phyloP scores from a whole-genome alignment of 805 yeast genomes.

The Cyberlindnera suaveolens region DNA sequence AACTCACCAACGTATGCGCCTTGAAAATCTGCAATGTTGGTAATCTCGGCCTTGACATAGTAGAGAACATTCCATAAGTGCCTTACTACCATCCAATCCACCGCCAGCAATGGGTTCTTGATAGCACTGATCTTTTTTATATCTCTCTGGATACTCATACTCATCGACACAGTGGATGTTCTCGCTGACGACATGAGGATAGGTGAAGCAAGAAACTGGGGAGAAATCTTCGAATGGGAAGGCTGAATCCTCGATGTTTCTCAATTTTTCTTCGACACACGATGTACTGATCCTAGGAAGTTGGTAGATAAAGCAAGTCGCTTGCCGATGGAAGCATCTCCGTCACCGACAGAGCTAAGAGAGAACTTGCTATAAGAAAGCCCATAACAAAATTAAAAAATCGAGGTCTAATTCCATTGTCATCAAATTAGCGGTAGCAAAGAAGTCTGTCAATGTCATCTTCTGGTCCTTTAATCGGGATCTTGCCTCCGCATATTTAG shows the following conservation, averaged over 20 bases:
- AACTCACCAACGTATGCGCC: slow-evolving; percentile 7
- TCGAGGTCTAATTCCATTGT: slow-evolving; percentile 47
- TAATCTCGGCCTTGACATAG: slow-evolving; percentile 8
- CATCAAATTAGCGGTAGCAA: slow-evolving; percentile 54
- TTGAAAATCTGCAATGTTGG: slow-evolving; percentile 9
- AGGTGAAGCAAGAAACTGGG: slow-evolving; percentile 50
- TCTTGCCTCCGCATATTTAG: slow-evolving; percentile 51
- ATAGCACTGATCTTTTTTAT: slow-evolving; percentile 20
- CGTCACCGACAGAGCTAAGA: slow-evolving; percentile 31
- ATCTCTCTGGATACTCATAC: no score
- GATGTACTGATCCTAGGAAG: slow-evolving; percentile 36
- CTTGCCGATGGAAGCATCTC: slow-evolving; percentile 38
- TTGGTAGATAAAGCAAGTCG: slow-evolving; percentile 40
- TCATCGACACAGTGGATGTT: no score
- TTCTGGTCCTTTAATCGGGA: slow-evolving; percentile 31
- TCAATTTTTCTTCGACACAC: slow-evolving; percentile 39
- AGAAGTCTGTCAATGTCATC: slow-evolving; percentile 32
- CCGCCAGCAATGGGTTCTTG: slow-evolving; percentile 35
- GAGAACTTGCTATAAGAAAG: slow-evolving; percentile 44
- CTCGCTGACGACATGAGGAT: slow-evolving; percentile 40
- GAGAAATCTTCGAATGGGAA: slow-evolving; percentile 47
- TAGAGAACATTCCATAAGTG: slow-evolving; percentile 41
- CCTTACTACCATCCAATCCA: slow-evolving; percentile 55
- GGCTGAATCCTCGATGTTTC: slow-evolving; percentile 49
- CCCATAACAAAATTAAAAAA: slow-evolving; percentile 61